A percentile compares a stretch with the other conserved stretches of the same genome.
phyloP scores from a whole-genome alignment of 805 yeast genomes.

The Zygosaccharomyces rouxii region DNA sequence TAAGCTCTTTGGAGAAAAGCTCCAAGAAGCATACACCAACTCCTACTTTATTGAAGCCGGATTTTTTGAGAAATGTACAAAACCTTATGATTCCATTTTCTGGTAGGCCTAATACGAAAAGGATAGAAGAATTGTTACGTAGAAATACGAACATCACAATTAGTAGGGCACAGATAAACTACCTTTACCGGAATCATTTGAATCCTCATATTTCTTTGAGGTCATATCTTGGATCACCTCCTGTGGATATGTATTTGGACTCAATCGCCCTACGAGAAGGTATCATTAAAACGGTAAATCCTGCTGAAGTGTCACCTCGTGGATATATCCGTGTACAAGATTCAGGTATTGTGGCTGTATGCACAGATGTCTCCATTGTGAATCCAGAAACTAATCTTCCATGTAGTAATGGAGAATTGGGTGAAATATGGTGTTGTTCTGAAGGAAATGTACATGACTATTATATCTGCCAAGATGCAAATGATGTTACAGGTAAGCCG shows the following conservation, averaged over 20 bases:
- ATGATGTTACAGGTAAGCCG: conserved; percentile 14
- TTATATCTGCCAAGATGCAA: conserved; percentile 40
- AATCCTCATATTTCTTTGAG: conserved; percentile 77
- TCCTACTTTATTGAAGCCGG: conserved; percentile 20
- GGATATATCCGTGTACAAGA: conserved; percentile 75
- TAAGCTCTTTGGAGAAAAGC: conserved; percentile 2
- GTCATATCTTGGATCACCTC: conserved; percentile 83
- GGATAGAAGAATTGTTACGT: conserved; percentile 54
- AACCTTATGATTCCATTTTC: conserved; percentile 82
- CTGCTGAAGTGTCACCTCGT: conserved; percentile 27
- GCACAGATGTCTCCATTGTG: conserved; percentile 89
- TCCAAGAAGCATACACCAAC: conserved; percentile 15
- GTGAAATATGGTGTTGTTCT: conserved; percentile 95
- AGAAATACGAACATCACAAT: conserved; percentile 62
- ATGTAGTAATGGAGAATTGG: conserved; percentile 87
- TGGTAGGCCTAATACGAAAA: conserved; percentile 63
- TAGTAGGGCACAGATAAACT: conserved; percentile 63
- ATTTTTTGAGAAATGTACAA: conserved; percentile 52
- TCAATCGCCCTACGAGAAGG: conserved; percentile 90
- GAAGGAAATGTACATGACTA: conserved; percentile 72
- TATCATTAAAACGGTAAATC: conserved; percentile 70
- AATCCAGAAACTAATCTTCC: conserved; percentile 83
- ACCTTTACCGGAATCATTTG: conserved; percentile 71
- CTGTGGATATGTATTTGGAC: conserved; percentile 81
- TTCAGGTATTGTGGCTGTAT: conserved; percentile 93